These are phyloP conservation scores for Tylopilus subfusipes DNA, from an alignment of 768 basidiomycete genomes.

Conservation along the genomic window DNA sequence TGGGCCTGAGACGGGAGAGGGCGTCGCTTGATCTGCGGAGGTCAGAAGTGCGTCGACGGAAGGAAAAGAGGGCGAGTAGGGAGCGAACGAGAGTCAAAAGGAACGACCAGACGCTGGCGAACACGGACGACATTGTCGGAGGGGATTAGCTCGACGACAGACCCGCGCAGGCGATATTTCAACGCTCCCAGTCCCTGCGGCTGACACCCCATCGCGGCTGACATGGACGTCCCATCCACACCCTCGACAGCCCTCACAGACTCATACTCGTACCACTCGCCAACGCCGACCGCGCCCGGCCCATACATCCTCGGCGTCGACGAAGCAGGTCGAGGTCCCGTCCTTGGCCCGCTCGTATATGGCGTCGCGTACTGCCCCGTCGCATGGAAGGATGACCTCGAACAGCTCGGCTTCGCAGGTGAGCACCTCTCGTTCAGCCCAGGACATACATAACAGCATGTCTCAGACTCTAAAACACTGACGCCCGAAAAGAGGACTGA, in stretches of 20 bases:
- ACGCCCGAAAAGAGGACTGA: slow-evolving; percentile 64
- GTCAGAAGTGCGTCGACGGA: slow-evolving; percentile 10
- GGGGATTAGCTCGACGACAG: neutral
- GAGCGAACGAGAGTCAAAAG: slow-evolving; percentile 29
- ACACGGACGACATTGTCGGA: slow-evolving; percentile 16
- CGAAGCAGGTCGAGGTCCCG: slow-evolving; percentile 95
- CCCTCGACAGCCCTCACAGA: slow-evolving; percentile 41
- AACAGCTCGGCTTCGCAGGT: slow-evolving; percentile 90
- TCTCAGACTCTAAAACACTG: slow-evolving; percentile 89
- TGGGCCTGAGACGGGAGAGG: slow-evolving; percentile 20
- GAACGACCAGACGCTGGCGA: slow-evolving; percentile 23
- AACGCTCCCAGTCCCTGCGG: neutral
- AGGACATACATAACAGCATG: neutral
- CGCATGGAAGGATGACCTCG: slow-evolving; percentile 68
- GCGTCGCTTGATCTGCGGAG: slow-evolving; percentile 3
- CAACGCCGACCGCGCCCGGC: slow-evolving; percentile 61
- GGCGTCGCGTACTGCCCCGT: slow-evolving; percentile 91
- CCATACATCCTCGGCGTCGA: slow-evolving; percentile 98
- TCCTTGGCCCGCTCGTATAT: slow-evolving; percentile 93
- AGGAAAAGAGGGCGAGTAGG: slow-evolving; percentile 19
- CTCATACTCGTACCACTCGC: slow-evolving; percentile 79
- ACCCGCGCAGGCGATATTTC: slow-evolving; percentile 3
- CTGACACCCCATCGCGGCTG: slow-evolving; percentile 2
- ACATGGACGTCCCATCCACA: neutral
- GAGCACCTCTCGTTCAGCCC: slow-evolving; percentile 13